Conservation (phyloP, 257 asterid species). For the Penstemon barbatus region DNA sequence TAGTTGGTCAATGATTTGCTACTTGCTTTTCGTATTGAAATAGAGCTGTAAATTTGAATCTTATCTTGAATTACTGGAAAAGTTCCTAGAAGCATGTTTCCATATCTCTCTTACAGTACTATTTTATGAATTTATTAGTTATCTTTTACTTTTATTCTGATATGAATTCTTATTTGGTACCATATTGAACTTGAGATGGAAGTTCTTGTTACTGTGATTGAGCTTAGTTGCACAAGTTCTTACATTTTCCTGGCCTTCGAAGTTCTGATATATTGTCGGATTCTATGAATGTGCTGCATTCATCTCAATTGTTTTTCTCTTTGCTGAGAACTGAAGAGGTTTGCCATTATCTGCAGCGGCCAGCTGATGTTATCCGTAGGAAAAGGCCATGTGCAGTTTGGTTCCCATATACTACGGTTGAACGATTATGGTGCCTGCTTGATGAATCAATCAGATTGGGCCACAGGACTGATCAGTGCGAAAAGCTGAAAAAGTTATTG, state of each 20-base stretch:
- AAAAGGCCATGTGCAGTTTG: slow-evolving; percentile 77
- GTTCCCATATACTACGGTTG: slow-evolving; percentile 86
- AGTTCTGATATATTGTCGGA: not conserved
- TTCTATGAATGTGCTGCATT: slow-evolving; percentile 1
- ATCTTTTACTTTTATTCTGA: not conserved
- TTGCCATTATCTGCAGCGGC: slow-evolving; percentile 59
- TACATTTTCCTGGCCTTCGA: not conserved
- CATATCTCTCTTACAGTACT: too few relatives aligned
- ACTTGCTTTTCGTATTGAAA: too few relatives aligned
- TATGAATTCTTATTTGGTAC: not conserved
- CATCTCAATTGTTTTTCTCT: not conserved
- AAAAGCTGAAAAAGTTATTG: slow-evolving; percentile 66
- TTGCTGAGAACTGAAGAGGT: slow-evolving; percentile 18
- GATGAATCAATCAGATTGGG: slow-evolving; percentile 80
- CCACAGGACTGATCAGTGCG: slow-evolving; percentile 78
- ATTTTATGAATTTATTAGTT: not conserved
- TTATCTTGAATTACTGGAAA: too few relatives aligned
- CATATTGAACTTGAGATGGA: slow-evolving; percentile 9
- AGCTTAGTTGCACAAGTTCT: not conserved
- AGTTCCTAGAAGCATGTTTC: too few relatives aligned
- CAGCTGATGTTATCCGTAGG: slow-evolving; percentile 71
- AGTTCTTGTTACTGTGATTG: not conserved
- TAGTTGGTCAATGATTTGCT: too few relatives aligned
- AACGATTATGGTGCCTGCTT: slow-evolving; percentile 85
- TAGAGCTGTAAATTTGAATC: too few relatives aligned